phyloP scores from a whole-genome alignment of 805 yeast species.

The Schwanniomyces sp. region DNA sequence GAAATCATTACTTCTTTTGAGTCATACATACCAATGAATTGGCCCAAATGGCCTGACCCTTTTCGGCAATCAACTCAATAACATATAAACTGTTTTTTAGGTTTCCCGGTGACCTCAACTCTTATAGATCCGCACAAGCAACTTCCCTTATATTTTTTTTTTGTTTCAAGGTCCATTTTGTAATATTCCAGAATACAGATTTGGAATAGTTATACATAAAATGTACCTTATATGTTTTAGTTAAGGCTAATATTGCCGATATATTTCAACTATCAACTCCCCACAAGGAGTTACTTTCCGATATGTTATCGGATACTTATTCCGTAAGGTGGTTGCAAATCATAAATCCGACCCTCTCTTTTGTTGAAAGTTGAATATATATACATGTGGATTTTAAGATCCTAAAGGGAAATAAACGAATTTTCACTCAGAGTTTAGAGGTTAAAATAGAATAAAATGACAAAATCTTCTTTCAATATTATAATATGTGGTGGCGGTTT shows the following conservation, averaged over 20 bases:
- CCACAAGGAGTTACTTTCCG: too few species aligned
- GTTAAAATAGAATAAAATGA: not conserved
- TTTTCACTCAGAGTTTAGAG: too few species aligned
- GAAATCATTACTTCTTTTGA: constrained; percentile 5
- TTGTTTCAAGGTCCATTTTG: not conserved
- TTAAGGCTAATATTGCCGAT: too few species aligned
- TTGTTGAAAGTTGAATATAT: too few species aligned
- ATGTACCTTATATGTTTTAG: too few species aligned
- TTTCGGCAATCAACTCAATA: constrained; percentile 11
- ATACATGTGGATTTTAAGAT: too few species aligned
- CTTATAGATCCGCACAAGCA: constrained; percentile 9
- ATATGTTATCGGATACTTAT: too few species aligned
- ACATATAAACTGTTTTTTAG: constrained; percentile 5
- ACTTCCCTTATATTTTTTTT: constrained; percentile 2
- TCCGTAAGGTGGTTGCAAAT: too few species aligned
- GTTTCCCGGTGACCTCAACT: constrained; percentile 3
- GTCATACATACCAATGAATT: constrained; percentile 6
- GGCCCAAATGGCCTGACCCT: constrained; percentile 12
- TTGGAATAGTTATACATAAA: not conserved
- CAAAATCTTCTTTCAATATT: constrained; percentile 11
- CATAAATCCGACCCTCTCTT: too few species aligned
- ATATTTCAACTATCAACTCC: too few species aligned
- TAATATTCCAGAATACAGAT: not conserved
- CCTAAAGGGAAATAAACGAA: too few species aligned
- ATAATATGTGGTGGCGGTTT: constrained; percentile 29